Percentiles rank a stretch among this genome's conserved stretches.
These are phyloP conservation scores for Calonectria pteridis DNA, from an alignment of 2,329 filamentous ascomycete genomes.

Conservation along the genomic window DNA sequence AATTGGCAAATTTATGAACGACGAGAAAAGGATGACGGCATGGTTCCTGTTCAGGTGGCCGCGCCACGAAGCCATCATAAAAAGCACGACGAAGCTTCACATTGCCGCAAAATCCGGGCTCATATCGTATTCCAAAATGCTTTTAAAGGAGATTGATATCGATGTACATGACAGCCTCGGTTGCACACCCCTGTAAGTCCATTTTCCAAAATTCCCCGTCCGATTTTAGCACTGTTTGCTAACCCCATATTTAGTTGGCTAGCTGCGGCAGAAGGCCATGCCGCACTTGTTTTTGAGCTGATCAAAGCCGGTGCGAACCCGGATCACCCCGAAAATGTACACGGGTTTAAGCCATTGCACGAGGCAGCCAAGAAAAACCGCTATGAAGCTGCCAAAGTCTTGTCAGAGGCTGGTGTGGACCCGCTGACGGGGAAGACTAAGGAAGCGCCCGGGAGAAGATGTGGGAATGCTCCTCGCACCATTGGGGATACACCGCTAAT, in stretches of 20 bases:
- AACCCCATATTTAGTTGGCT: constrained; percentile 28
- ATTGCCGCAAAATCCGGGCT: constrained; percentile 36
- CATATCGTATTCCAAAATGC: constrained; percentile 31
- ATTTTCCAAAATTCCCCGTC: not conserved
- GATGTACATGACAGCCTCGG: constrained; percentile 28
- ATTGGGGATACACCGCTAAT: constrained; percentile 46
- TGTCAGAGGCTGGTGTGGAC: not conserved
- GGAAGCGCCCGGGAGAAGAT: constrained; percentile 21
- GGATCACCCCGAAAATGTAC: constrained; percentile 27
- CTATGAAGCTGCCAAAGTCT: not conserved
- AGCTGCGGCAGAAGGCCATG: constrained; percentile 42
- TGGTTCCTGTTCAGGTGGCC: constrained; percentile 33
- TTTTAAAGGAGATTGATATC: constrained; percentile 29
- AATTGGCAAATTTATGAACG: constrained; percentile 24
- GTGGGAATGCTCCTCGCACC: constrained; percentile 23
- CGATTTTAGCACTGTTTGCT: not conserved
- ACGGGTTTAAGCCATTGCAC: constrained; percentile 33
- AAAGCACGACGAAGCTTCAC: constrained; percentile 25
- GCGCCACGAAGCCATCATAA: not conserved
- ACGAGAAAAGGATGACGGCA: constrained; percentile 16
- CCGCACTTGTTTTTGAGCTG: constrained; percentile 32
- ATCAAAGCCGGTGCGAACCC: constrained; percentile 43
- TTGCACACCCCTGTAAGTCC: constrained; percentile 41
- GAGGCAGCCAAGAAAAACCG: not conserved
- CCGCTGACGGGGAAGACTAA: not conserved